Base-by-base conservation (phyloP, 1,284 basidiomycete species). In the Tilletia setariae region DNA sequence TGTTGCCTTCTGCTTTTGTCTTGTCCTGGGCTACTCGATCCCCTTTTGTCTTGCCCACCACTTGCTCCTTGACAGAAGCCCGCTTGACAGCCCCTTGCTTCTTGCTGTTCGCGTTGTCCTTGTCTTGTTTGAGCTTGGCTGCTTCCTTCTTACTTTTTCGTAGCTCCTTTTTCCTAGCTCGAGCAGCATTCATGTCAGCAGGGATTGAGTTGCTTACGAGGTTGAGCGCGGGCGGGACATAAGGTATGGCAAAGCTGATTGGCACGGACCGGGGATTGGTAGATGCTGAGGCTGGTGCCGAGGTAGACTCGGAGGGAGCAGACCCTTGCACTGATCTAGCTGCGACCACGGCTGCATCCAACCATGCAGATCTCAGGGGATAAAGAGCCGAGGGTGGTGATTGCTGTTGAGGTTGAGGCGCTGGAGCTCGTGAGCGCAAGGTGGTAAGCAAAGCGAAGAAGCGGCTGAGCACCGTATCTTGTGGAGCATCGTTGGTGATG, bases 201-300 rank as follows among this genome's bases (percentile, higher is more conserved):
- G 70, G 70, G 2, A 68, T 62, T 23, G 64, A 63, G 6, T 63
- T 46, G 2, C 49, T 42, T 15, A 72, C 42, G 53, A 67, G 65
- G 44, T 67, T 67, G 15, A 72, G 42, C 25, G 42, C 53, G 11
- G 66, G 46, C 11, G 63, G 32, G 4, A 16, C 6, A 30, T 61
- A 35, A 32, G 56, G 56, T 8, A 61, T 61, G 32, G 28, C 56
- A 21, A 61, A 61, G 28, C 19, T 15, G 32, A 61, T 16, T 35
- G 56, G 56, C 16, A 61, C 2, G 6, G 30, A 30, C 13, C 56
- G 28, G 13, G 23, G 19, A 40, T n/a, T 28, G 28, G 23, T 59
- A 1, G 2, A 23, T 28, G 53, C n/a, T 16, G 4, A 1, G 19
- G 1, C 49, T 53, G 44, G 15, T 15, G 44, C 44, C 13, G 44